These are phyloP conservation scores for Penicillium sp. DNA, from an alignment of 2,329 filamentous ascomycete genomes.

Conservation along the genomic window DNA sequence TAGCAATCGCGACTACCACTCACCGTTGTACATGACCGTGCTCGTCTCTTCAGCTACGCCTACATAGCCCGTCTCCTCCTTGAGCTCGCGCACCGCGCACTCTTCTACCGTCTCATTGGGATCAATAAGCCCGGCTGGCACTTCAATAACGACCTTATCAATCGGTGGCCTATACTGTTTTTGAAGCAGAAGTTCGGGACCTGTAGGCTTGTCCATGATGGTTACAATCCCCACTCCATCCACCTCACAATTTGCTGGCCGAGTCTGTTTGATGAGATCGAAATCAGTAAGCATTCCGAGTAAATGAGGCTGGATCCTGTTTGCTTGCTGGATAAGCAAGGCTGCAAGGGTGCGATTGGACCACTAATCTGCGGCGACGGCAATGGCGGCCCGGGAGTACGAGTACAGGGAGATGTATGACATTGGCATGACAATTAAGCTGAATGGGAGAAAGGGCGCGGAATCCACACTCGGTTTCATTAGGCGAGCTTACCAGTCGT, in stretches of 20 bases:
- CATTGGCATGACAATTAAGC: background rate
- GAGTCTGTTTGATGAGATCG: conserved; percentile 37
- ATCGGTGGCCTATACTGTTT: conserved; percentile 66
- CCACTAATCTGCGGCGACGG: background rate
- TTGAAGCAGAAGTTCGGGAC: conserved; percentile 57
- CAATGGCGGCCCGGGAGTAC: background rate
- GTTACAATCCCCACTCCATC: conserved; percentile 65
- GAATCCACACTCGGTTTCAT: background rate
- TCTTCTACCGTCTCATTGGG: conserved; percentile 60
- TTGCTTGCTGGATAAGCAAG: conserved; percentile 6
- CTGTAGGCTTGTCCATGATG: conserved; percentile 59
- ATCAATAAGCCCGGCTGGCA: conserved; percentile 65
- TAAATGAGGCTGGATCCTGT: background rate
- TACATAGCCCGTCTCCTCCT: conserved; percentile 67
- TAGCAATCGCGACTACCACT: conserved; percentile 21
- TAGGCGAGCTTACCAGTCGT: conserved; percentile 39
- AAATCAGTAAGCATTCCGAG: conserved; percentile 10
- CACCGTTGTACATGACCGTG: conserved; percentile 52
- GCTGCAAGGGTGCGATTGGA: background rate
- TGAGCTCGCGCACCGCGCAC: conserved; percentile 63
- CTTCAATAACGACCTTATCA: conserved; percentile 63
- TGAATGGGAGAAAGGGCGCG: background rate
- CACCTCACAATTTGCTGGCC: conserved; percentile 57
- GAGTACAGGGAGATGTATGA: background rate
- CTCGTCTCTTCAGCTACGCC: conserved; percentile 52